phyloP scores from a whole-genome alignment of 257 asterid species.

The Solanum rostratum region DNA sequence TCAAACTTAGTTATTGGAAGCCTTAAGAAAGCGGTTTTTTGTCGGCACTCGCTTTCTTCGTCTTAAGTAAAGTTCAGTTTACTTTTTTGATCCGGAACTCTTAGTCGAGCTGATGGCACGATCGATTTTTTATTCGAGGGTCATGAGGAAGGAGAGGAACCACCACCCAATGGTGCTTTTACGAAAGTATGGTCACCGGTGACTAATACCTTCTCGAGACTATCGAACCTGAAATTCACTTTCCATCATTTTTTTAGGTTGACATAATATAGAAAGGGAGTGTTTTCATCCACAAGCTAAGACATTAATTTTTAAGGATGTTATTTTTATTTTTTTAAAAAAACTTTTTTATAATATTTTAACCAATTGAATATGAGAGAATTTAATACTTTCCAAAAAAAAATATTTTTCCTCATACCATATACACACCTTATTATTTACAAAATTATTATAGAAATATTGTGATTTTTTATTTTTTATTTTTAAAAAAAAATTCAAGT shows the following conservation, averaged over 20 bases:
- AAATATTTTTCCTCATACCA: not conserved
- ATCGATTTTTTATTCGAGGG: not conserved
- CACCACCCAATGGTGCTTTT: too few relatives aligned
- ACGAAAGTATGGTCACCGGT: too few relatives aligned
- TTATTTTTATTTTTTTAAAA: fast-evolving
- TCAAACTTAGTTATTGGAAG: not conserved
- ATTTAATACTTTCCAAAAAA: not conserved
- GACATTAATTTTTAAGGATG: fast-evolving
- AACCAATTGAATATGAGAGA: not conserved
- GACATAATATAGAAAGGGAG: too few relatives aligned
- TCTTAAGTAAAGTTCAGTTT: too few relatives aligned
- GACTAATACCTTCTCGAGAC: too few relatives aligned
- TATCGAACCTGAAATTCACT: too few relatives aligned
- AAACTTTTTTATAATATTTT: not conserved
- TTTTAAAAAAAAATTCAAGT: not conserved
- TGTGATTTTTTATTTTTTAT: not conserved
- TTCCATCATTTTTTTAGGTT: too few relatives aligned
- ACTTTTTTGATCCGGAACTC: too few relatives aligned
- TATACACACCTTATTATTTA: not conserved
- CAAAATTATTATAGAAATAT: not conserved
- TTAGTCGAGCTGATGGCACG: too few relatives aligned
- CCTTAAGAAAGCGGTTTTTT: too few relatives aligned
- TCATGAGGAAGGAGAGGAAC: too few relatives aligned
- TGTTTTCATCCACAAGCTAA: not conserved
- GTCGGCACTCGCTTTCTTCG: too few relatives aligned